phyloP scores from a whole-genome alignment of 2,329 filamentous ascomycete species.

The Neoarthrinium moseri region DNA sequence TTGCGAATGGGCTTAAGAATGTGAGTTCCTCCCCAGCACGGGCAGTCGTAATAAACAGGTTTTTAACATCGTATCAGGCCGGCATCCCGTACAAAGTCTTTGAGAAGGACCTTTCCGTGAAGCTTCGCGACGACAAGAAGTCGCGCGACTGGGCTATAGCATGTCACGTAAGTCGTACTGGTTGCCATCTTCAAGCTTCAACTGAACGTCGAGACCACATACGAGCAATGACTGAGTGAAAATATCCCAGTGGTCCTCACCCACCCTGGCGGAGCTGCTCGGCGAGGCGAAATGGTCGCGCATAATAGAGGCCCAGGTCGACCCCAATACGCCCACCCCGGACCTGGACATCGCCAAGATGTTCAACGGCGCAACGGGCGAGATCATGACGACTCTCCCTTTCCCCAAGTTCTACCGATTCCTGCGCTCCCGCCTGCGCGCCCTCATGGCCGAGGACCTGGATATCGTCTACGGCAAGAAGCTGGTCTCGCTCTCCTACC shows the following conservation, averaged over 20 bases:
- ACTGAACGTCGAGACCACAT: too few relatives aligned
- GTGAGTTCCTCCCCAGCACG: constrained; percentile 11
- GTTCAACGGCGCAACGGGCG: constrained; percentile 21
- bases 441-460: constrained; percentile 30
- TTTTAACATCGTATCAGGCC: constrained; percentile 13
- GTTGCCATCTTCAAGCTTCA: not conserved
- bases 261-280: constrained; percentile 17
- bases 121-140: constrained; percentile 8
- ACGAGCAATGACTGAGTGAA: not conserved
- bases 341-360: constrained; percentile 12
- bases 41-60: not conserved
- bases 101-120: constrained; percentile 16
- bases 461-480: constrained; percentile 36
- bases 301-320: constrained; percentile 14
- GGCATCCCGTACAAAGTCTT: constrained; percentile 21
- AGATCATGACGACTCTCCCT: constrained; percentile 12
- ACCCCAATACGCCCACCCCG: constrained; percentile 15
- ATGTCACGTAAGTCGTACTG: constrained; percentile 13
- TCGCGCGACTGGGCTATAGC: constrained; percentile 24
- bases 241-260: constrained; percentile 15
- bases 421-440: constrained; percentile 33
- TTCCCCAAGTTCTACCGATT: constrained; percentile 18
- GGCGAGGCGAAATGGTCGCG: constrained; percentile 20
- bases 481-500: constrained; percentile 31
- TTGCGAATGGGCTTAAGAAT: constrained; percentile 21